phyloP scores from a whole-genome alignment of 75 land plant species.

The Cunninghamia lanceolata region DNA sequence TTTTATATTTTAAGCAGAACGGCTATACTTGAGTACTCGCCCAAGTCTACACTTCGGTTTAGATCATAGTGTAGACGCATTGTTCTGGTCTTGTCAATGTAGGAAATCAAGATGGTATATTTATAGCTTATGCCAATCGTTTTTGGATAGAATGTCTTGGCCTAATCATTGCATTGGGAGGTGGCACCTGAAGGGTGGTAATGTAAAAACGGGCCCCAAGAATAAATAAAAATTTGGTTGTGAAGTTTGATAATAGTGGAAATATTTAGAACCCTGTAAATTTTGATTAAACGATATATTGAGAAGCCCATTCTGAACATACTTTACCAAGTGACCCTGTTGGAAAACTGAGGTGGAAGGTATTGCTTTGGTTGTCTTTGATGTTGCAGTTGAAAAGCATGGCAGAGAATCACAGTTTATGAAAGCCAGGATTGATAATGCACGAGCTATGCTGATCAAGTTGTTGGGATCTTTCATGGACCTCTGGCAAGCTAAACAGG shows the following conservation, averaged over 20 bases:
- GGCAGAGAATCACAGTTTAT: background rate
- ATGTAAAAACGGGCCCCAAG: too few species aligned
- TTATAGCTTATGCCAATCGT: too few species aligned
- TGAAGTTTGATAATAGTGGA: background rate
- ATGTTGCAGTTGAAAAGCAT: constrained; percentile 10
- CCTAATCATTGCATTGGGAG: too few species aligned
- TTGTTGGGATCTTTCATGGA: constrained; percentile 40
- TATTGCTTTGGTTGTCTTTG: background rate
- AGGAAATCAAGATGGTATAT: too few species aligned
- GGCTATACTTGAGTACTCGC: too few species aligned
- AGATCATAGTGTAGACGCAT: too few species aligned
- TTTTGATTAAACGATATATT: background rate
- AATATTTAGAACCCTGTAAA: background rate
- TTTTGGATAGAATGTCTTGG: too few species aligned
- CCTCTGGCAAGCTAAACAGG: constrained; percentile 41
- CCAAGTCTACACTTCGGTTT: too few species aligned
- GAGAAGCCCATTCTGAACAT: background rate
- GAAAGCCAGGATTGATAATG: constrained; percentile 15
- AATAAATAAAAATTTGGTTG: too few species aligned
- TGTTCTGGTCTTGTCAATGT: too few species aligned
- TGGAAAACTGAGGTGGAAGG: background rate
- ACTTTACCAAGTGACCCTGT: background rate
- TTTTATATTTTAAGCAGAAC: too few species aligned
- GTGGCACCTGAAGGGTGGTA: too few species aligned
- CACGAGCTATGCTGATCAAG: constrained; percentile 38